These are phyloP conservation scores for Cryphonectria naterciae DNA, from an alignment of 2,329 filamentous ascomycete genomes.

Conservation along the genomic window DNA sequence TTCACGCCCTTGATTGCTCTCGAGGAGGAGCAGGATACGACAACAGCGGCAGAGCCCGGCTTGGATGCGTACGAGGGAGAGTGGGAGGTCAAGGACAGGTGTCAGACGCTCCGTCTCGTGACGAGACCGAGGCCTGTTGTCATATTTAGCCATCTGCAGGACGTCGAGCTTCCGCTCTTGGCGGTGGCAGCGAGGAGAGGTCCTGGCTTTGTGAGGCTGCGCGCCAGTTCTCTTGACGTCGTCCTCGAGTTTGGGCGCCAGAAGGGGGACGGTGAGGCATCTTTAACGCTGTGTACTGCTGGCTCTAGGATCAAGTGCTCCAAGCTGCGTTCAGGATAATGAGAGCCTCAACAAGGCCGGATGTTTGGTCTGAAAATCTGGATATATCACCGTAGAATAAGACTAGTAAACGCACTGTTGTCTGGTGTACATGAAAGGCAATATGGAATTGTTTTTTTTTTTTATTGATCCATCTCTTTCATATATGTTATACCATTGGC, in stretches of 20 bases:
- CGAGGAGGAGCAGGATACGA: not conserved
- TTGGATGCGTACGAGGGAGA: conserved; percentile 21
- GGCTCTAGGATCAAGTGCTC: conserved; percentile 21
- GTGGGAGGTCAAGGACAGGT: conserved; percentile 20
- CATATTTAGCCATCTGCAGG: conserved; percentile 17
- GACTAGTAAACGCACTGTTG: too few relatives aligned
- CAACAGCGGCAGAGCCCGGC: conserved; percentile 1
- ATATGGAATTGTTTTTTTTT: too few relatives aligned
- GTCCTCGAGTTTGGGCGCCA: conserved; percentile 10
- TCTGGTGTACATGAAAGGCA: too few relatives aligned
- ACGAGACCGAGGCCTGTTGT: conserved; percentile 2
- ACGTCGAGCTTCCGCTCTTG: conserved; percentile 15
- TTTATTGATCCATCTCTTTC: too few relatives aligned
- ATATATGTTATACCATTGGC: too few relatives aligned
- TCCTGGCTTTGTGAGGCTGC: conserved; percentile 9
- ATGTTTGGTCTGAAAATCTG: not conserved
- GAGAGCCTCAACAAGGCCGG: not conserved
- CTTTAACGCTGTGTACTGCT: conserved; percentile 18
- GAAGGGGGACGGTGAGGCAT: conserved; percentile 2
- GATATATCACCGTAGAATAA: too few relatives aligned
- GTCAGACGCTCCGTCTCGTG: conserved; percentile 19
- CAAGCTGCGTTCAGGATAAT: not conserved
- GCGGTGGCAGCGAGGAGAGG: conserved; percentile 21
- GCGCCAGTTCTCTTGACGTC: conserved; percentile 18
- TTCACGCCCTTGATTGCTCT: conserved; percentile 7